Conservation (phyloP, 345 rosid species). For the Pugionium dolabratum region DNA sequence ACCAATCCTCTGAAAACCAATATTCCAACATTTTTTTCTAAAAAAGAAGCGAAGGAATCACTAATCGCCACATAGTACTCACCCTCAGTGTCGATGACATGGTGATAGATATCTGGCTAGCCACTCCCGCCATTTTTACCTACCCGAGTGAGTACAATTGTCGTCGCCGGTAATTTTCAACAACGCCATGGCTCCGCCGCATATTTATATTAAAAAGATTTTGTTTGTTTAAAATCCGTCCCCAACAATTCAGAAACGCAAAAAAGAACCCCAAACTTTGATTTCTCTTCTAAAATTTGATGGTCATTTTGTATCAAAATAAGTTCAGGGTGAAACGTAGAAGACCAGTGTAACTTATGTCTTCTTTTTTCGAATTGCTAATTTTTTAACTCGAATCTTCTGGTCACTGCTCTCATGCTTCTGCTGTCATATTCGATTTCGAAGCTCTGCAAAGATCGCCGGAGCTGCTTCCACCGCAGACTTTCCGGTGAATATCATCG, state of each 20-base stretch:
- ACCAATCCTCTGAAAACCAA: slow-evolving; percentile 40
- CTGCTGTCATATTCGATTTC: background rate
- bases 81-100: slow-evolving; percentile 16
- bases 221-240: background rate
- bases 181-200: slow-evolving; percentile 11
- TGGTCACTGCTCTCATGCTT: background rate
- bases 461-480: slow-evolving; percentile 19
- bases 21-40: background rate
- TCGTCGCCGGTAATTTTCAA: slow-evolving; percentile 10
- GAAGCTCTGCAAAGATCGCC: slow-evolving; percentile 27
- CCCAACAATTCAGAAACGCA: background rate
- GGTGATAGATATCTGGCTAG: slow-evolving; percentile 21
- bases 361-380: background rate
- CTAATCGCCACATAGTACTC: slow-evolving; percentile 7
- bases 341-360: background rate
- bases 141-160: background rate
- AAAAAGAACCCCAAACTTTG: background rate
- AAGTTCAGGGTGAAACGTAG: background rate
- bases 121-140: slow-evolving; percentile 40
- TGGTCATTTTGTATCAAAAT: background rate
- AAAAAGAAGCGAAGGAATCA: background rate
- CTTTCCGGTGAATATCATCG: slow-evolving; percentile 49
- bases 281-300: background rate
- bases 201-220: background rate
- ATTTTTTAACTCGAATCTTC: background rate